These are phyloP conservation scores for Candida dubliniensis DNA, from an alignment of 1,139 yeast species.

Conservation along the genomic window DNA sequence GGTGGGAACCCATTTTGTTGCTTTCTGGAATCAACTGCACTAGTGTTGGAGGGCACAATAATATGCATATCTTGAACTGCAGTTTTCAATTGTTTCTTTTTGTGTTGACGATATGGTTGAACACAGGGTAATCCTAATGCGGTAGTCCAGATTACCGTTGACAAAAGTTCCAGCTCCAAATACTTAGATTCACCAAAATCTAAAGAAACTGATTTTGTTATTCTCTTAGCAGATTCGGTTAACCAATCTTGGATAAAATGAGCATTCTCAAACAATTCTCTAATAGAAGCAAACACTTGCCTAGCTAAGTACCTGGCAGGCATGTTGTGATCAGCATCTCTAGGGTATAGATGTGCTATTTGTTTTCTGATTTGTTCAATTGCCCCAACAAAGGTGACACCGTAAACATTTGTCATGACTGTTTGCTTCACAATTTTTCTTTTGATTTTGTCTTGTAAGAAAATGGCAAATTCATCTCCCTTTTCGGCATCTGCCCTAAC, in stretches of 20 bases:
- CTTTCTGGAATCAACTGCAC: constrained; percentile 82
- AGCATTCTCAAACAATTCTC: constrained; percentile 88
- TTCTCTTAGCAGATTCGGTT: constrained; percentile 78
- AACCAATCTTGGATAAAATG: constrained; percentile 97
- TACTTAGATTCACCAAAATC: constrained; percentile 36
- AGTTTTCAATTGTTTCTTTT: constrained; percentile 66
- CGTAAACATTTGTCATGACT: constrained; percentile 98
- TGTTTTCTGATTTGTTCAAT: constrained; percentile 80
- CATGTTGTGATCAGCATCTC: constrained; percentile 39
- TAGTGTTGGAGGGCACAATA: constrained; percentile 78
- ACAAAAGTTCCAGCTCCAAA: constrained; percentile 50
- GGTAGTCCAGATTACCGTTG: constrained; percentile 96
- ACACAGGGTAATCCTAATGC: constrained; percentile 93
- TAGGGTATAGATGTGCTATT: constrained; percentile 44
- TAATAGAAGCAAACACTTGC: constrained; percentile 79
- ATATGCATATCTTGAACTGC: constrained; percentile 82
- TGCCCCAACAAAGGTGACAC: constrained; percentile 95
- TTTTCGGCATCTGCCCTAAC: constrained; percentile 61
- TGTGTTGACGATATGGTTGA: constrained; percentile 83
- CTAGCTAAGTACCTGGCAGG: constrained; percentile 69
- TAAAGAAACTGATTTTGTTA: constrained; percentile 73
- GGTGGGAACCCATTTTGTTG: constrained; percentile 96
- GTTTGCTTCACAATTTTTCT: constrained; percentile 95
- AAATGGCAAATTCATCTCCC: constrained; percentile 53
- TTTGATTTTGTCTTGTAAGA: constrained; percentile 61